Evolutionary conservation across 2,329 filamentous ascomycete species (phyloP).

Genomic region (Conoideocrella luteorostrata): DNA sequence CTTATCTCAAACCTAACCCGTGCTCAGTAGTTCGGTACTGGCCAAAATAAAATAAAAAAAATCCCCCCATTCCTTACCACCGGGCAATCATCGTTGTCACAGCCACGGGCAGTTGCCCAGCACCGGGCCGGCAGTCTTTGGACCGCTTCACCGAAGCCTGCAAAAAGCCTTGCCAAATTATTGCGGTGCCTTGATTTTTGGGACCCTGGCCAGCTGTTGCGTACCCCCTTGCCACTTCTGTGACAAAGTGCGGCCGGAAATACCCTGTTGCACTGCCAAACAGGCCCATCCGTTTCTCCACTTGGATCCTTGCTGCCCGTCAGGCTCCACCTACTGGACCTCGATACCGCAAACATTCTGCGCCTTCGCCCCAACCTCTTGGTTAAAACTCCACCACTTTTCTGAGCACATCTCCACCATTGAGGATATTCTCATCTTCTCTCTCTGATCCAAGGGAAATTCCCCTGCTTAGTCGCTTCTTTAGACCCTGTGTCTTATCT

Average conservation of each 20-base stretch:
- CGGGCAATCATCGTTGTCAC: too few species aligned
- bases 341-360: slow-evolving; percentile 7
- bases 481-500: not conserved
- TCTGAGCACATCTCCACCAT: slow-evolving; percentile 2
- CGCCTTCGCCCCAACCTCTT: slow-evolving; percentile 9
- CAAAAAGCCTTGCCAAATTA: not conserved
- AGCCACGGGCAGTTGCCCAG: too few species aligned
- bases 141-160: not conserved
- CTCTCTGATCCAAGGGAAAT: not conserved
- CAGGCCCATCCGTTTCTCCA: too few species aligned
- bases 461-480: not conserved
- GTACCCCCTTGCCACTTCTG: slow-evolving; percentile 9
- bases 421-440: slow-evolving; percentile 5
- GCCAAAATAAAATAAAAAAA: too few species aligned
- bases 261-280: slow-evolving; percentile 8
- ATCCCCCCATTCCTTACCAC: too few species aligned
- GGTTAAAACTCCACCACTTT: slow-evolving; percentile 5
- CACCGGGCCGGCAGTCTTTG: not conserved
- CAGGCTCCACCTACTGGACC: slow-evolving; percentile 9
- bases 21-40: too few species aligned
- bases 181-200: slow-evolving; percentile 6
- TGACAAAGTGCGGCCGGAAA: slow-evolving; percentile 6
- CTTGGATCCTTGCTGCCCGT: slow-evolving; percentile 6
- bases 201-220: not conserved
- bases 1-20: too few species aligned